Percentiles rank a stretch among this genome's conserved stretches.
phyloP scores from a whole-genome alignment of 371 early-diverging fungal species.

The Circinella umbellata region DNA sequence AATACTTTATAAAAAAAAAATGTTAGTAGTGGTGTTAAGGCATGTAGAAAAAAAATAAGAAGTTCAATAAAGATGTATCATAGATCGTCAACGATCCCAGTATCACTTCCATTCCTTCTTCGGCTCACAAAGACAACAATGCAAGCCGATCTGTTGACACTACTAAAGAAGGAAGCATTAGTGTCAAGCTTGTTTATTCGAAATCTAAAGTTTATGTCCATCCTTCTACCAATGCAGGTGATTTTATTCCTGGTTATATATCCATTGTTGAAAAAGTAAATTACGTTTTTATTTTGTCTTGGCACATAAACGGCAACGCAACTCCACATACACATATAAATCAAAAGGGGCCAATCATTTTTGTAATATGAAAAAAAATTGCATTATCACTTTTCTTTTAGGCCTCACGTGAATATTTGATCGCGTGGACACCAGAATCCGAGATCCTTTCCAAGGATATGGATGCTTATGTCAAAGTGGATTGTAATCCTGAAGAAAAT shows the following conservation, averaged over 20 bases:
- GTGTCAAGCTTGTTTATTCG: conserved; percentile 46
- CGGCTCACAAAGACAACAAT: not conserved
- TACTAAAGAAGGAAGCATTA: conserved; percentile 7
- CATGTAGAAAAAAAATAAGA: too few species aligned
- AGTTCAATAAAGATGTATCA: not conserved
- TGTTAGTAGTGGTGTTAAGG: not conserved
- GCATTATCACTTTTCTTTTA: conserved; percentile 5
- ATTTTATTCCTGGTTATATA: conserved; percentile 48
- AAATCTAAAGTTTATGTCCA: conserved; percentile 59
- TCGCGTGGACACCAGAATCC: conserved; percentile 56
- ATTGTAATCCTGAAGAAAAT: conserved; percentile 34
- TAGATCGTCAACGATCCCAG: conserved; percentile 24
- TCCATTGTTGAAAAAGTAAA: conserved; percentile 47
- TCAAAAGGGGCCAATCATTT: too few species aligned
- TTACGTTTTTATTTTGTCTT: conserved; percentile 1
- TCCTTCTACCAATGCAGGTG: conserved; percentile 34
- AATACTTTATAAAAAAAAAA: not conserved
- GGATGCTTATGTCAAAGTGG: conserved; percentile 48
- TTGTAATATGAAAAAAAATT: too few species aligned
- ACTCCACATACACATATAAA: too few species aligned
- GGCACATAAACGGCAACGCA: not conserved
- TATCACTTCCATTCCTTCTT: not conserved
- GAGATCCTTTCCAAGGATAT: conserved; percentile 41
- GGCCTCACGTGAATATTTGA: conserved; percentile 35
- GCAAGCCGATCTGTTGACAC: not conserved